These are phyloP conservation scores for Rhodotorula graminis DNA, from an alignment of 768 basidiomycete species.

Conservation along the genomic window DNA sequence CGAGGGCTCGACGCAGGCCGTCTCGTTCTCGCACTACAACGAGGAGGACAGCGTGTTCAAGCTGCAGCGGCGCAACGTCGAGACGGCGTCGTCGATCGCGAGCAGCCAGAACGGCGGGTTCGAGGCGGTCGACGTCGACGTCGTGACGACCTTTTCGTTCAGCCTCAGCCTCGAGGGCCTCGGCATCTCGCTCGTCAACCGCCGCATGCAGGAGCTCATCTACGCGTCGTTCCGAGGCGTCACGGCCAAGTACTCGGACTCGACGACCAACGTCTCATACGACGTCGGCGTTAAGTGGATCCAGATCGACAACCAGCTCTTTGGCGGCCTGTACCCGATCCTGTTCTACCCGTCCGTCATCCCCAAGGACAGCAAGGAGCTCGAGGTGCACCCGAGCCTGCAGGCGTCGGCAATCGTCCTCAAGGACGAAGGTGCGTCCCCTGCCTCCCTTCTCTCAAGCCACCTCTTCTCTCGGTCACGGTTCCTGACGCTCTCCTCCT, in stretches of 20 bases:
- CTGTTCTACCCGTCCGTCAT: slow-evolving; percentile 90
- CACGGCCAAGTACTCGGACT: slow-evolving; percentile 78
- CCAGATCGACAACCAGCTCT: slow-evolving; percentile 95
- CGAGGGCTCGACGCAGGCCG: slow-evolving; percentile 73
- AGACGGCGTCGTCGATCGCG: slow-evolving; percentile 26
- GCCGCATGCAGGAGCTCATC: slow-evolving; percentile 77
- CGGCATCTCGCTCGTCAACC: slow-evolving; percentile 86
- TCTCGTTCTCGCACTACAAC: slow-evolving; percentile 81
- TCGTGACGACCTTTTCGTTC: slow-evolving; percentile 61
- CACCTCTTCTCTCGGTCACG: too few species aligned
- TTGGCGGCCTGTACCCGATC: slow-evolving; percentile 91
- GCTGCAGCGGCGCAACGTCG: slow-evolving; percentile 42
- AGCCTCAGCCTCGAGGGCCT: slow-evolving; percentile 78
- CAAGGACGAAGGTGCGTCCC: slow-evolving; percentile 75
- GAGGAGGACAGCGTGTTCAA: slow-evolving; percentile 82
- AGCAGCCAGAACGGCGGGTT: slow-evolving; percentile 55
- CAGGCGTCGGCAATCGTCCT: slow-evolving; percentile 83
- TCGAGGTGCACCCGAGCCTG: slow-evolving; percentile 79
- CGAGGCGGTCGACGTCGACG: slow-evolving; percentile 53
- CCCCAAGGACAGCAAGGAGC: slow-evolving; percentile 65
- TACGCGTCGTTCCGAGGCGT: slow-evolving; percentile 75
- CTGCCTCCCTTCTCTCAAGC: too few species aligned
- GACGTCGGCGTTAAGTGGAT: slow-evolving; percentile 76
- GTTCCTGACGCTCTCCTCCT: background rate
- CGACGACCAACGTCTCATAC: slow-evolving; percentile 69